phyloP scores from a whole-genome alignment of 2,329 filamentous ascomycete genomes.

The Zymoseptoria brevis region DNA sequence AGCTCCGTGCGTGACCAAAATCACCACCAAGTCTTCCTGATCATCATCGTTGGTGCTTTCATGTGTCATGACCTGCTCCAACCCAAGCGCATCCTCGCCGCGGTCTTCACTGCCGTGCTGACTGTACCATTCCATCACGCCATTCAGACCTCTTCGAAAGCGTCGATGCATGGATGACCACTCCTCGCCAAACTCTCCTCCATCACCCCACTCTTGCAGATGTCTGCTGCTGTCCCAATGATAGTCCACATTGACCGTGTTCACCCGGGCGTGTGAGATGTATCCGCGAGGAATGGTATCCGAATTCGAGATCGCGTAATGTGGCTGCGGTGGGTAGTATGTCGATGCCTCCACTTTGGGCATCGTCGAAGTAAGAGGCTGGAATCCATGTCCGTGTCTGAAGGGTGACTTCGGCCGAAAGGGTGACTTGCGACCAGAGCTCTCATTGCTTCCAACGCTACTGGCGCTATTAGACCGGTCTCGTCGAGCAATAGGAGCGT shows the following conservation, averaged over 20 bases:
- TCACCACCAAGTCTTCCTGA: slow-evolving; percentile 65
- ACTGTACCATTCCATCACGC: slow-evolving; percentile 76
- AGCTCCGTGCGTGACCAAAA: slow-evolving; percentile 88
- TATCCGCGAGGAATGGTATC: slow-evolving; percentile 82
- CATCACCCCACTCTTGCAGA: slow-evolving; percentile 75
- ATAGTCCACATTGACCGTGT: slow-evolving; percentile 80
- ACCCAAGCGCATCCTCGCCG: slow-evolving; percentile 28
- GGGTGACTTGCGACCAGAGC: slow-evolving; percentile 22
- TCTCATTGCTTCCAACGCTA: slow-evolving; percentile 27
- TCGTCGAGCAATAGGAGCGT: slow-evolving; percentile 33
- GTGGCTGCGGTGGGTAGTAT: slow-evolving; percentile 70
- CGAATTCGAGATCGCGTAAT: slow-evolving; percentile 72
- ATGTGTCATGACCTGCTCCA: slow-evolving; percentile 30
- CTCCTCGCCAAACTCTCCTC: slow-evolving; percentile 82
- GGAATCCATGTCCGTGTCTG: slow-evolving; percentile 17
- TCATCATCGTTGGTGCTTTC: slow-evolving; percentile 42
- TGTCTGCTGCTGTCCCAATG: slow-evolving; percentile 89
- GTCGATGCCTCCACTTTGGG: slow-evolving; percentile 27
- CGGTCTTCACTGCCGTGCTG: slow-evolving; percentile 32
- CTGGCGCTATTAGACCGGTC: slow-evolving; percentile 44
- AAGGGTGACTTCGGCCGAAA: slow-evolving; percentile 23
- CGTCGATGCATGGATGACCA: slow-evolving; percentile 93
- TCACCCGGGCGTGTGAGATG: slow-evolving; percentile 80
- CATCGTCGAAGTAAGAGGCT: slow-evolving; percentile 21
- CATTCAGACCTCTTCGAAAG: slow-evolving; percentile 70